Evolutionary conservation across 108 stramenopile species (phyloP).

Genomic region (Cyclotella atomus): DNA sequence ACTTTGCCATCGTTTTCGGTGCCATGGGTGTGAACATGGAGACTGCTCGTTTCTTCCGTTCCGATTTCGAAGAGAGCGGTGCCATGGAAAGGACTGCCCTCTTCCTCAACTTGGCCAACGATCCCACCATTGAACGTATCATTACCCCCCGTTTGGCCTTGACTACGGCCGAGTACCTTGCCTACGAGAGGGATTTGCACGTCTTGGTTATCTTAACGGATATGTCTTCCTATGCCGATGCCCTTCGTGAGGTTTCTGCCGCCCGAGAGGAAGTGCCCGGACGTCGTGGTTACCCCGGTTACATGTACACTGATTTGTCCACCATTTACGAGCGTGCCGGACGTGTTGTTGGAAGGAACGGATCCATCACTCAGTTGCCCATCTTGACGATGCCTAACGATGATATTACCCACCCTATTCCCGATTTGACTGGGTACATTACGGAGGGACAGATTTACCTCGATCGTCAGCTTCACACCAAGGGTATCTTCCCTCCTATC

Average conservation of each 20-base stretch:
- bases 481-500: conserved; percentile 99
- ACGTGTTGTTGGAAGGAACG: conserved; percentile 98
- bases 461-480: conserved; percentile 97
- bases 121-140: conserved; percentile 99
- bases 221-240: conserved; percentile 99
- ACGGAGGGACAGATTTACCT: conserved; percentile 99
- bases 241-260: conserved; percentile 99
- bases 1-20: conserved; percentile 99
- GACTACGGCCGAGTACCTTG: conserved; percentile 99
- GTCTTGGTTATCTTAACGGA: conserved; percentile 99
- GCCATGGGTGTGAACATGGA: conserved; percentile 99
- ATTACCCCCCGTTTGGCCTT: conserved; percentile 99
- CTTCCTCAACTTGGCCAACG: conserved; percentile 99
- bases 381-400: conserved; percentile 99
- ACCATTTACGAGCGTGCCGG: conserved; percentile 99
- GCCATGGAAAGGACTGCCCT: conserved; percentile 99
- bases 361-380: conserved; percentile 99
- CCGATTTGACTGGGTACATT: conserved; percentile 99
- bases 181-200: conserved; percentile 99
- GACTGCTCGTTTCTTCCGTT: conserved; percentile 98
- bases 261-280: conserved; percentile 99
- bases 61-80: conserved; percentile 98
- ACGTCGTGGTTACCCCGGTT: conserved; percentile 99
- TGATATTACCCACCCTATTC: conserved; percentile 99
- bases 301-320: conserved; percentile 99